Percentiles rank a stretch among this genome's conserved stretches.
These are phyloP conservation scores for Fraxinus cuspidata DNA, from an alignment of 257 asterid species.

Conservation along the genomic window DNA sequence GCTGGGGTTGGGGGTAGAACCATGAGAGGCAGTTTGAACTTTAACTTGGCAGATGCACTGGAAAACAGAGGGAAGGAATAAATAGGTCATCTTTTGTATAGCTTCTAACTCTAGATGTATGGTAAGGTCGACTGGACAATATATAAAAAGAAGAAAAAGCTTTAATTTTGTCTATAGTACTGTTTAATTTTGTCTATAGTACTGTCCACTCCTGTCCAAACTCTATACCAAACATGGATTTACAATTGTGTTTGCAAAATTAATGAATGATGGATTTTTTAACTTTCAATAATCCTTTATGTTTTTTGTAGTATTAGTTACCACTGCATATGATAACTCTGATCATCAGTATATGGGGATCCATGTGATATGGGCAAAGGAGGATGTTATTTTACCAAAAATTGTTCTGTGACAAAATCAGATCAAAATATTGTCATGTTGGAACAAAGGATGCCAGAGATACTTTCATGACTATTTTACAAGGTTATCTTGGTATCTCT, in stretches of 20 bases:
- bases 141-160: background rate
- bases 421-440: background rate
- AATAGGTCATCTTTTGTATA: slow-evolving; percentile 23
- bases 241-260: background rate
- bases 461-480: background rate
- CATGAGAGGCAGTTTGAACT: slow-evolving; percentile 75
- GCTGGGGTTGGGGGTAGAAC: slow-evolving; percentile 61
- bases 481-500: background rate
- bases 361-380: background rate
- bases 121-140: background rate
- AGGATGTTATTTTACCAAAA: background rate
- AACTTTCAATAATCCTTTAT: background rate
- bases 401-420: background rate
- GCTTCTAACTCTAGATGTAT: slow-evolving; percentile 6
- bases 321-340: background rate
- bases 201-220: background rate
- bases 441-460: background rate
- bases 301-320: background rate
- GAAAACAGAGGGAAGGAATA: background rate
- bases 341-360: background rate
- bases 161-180: background rate
- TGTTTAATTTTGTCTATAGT: background rate
- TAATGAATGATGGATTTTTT: background rate
- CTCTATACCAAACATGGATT: background rate
- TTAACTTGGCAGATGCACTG: slow-evolving; percentile 76